Conservation (phyloP, 306 rosid genomes). For the Arachis hypogaea region DNA sequence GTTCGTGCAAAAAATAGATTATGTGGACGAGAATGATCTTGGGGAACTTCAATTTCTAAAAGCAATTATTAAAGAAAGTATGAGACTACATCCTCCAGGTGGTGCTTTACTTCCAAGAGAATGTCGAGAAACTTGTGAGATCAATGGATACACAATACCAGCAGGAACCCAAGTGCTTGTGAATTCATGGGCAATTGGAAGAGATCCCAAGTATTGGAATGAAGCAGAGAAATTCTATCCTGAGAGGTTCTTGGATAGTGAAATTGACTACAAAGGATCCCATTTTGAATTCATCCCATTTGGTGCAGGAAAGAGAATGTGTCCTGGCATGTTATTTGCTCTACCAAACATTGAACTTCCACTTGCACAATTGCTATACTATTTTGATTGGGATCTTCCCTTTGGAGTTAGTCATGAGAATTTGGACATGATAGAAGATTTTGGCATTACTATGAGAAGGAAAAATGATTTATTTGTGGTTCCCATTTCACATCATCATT, state of each 20-base stretch:
- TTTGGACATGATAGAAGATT: slow-evolving; percentile 35
- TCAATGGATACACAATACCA: slow-evolving; percentile 40
- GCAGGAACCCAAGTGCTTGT: slow-evolving; percentile 20
- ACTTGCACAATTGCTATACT: slow-evolving; percentile 32
- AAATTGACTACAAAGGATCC: slow-evolving; percentile 30
- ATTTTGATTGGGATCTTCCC: slow-evolving; percentile 45
- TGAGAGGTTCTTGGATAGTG: slow-evolving; percentile 37
- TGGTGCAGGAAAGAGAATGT: slow-evolving; percentile 40
- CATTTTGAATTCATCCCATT: slow-evolving; percentile 32
- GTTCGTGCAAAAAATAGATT: too few species aligned
- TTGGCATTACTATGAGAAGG: slow-evolving; percentile 3
- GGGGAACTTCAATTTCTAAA: slow-evolving; percentile 32
- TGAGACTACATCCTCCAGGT: slow-evolving; percentile 39
- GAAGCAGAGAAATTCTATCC: slow-evolving; percentile 39
- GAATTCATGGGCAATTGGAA: slow-evolving; percentile 36
- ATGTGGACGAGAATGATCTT: slow-evolving; percentile 26
- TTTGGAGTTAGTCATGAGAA: slow-evolving; percentile 30
- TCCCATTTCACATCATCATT: slow-evolving; percentile 2
- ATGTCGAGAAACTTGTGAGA: slow-evolving; percentile 31
- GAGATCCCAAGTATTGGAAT: slow-evolving; percentile 36
- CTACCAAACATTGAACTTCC: slow-evolving; percentile 23
- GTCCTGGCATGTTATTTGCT: slow-evolving; percentile 31
- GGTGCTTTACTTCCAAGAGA: slow-evolving; percentile 36
- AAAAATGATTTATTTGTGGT: slow-evolving; percentile 1
- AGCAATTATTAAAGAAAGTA: slow-evolving; percentile 36